Conservation (phyloP, 2,329 filamentous ascomycete species). For the Capronia coronata region DNA sequence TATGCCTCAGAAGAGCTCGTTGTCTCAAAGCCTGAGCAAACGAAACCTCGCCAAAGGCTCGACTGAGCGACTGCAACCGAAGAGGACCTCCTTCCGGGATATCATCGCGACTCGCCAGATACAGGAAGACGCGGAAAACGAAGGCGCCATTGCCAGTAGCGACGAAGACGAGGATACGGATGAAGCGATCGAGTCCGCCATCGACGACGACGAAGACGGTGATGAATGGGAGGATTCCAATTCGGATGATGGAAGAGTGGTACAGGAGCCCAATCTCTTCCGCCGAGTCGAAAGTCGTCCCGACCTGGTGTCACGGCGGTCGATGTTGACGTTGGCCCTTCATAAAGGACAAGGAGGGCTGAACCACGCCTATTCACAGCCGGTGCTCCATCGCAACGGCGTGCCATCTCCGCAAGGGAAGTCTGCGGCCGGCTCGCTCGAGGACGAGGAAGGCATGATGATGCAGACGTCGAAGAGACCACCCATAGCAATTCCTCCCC, state of each 20-base stretch:
- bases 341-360: conserved; percentile 38
- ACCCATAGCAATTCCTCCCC: conserved; percentile 24
- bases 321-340: conserved; percentile 83
- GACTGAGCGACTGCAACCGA: conserved; percentile 46
- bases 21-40: conserved; percentile 44
- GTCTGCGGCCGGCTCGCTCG: conserved; percentile 46
- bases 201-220: conserved; percentile 58
- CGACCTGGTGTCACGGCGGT: conserved; percentile 77
- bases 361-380: conserved; percentile 34
- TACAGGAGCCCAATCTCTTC: conserved; percentile 75
- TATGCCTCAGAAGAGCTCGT: conserved; percentile 32
- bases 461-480: conserved; percentile 22
- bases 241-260: conserved; percentile 72
- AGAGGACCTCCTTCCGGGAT: conserved; percentile 75
- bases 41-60: conserved; percentile 33
- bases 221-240: conserved; percentile 59
- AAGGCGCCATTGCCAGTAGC: conserved; percentile 55
- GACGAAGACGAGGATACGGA: conserved; percentile 54
- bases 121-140: conserved; percentile 46
- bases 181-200: conserved; percentile 75
- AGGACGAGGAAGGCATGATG: conserved; percentile 34
- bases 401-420: conserved; percentile 55
- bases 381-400: conserved; percentile 46
- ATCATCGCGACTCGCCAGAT: conserved; percentile 64
- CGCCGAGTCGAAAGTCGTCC: conserved; percentile 82